Conservation (phyloP, 2,329 filamentous ascomycete species). For the Acrocalymma vagum region DNA sequence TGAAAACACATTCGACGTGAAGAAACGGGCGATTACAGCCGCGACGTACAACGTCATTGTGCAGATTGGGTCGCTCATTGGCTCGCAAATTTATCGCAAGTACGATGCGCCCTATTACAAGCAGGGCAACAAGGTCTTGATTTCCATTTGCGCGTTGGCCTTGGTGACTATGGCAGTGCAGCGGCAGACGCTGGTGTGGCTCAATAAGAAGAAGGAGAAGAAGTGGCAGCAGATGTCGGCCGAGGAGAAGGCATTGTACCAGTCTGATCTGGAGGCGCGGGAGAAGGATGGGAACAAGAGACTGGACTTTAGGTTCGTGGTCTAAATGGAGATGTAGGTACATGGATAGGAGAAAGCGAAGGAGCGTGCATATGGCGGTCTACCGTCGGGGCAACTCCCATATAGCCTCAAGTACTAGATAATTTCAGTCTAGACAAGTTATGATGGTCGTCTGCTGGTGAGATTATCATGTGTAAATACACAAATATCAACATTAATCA, state of each 20-base stretch:
- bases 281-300: conserved; percentile 49
- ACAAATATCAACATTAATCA: no score
- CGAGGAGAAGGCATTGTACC: conserved; percentile 60
- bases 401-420: no score
- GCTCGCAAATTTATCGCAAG: conserved; percentile 58
- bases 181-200: conserved; percentile 49
- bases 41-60: conserved; percentile 68
- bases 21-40: conserved; percentile 68
- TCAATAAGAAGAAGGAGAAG: conserved; percentile 48
- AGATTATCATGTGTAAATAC: no score
- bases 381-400: no score
- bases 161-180: conserved; percentile 59
- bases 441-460: no score
- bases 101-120: conserved; percentile 64
- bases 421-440: no score
- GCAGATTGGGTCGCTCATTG: conserved; percentile 50
- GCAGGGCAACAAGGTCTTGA: conserved; percentile 61
- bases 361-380: background rate
- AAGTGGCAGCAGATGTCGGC: conserved; percentile 60
- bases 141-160: conserved; percentile 60
- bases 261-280: conserved; percentile 44
- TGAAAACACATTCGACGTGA: conserved; percentile 69
- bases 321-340: conserved; percentile 12
- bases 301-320: conserved; percentile 49
- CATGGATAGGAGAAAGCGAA: no score